A percentile compares a stretch with the other conserved stretches of the same genome.
Evolutionary conservation across 169 alveolate species (phyloP).

Genomic region (Cytauxzoon felis): DNA sequence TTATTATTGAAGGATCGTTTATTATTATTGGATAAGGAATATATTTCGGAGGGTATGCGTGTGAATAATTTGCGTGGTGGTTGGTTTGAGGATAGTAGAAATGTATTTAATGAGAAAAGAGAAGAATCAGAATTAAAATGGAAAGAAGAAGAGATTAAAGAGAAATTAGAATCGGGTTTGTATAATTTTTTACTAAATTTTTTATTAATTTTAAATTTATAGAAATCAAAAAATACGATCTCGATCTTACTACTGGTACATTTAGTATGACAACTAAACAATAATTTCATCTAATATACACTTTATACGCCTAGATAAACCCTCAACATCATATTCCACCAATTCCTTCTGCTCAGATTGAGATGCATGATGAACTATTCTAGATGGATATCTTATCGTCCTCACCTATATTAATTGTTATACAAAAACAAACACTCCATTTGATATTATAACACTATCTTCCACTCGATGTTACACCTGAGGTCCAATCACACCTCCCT

Average conservation of each 20-base stretch:
- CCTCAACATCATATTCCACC: constrained; percentile 33
- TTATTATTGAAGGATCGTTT: constrained; percentile 24
- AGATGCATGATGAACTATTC: constrained; percentile 41
- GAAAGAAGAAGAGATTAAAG: constrained; percentile 17
- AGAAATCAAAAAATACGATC: constrained; percentile 34
- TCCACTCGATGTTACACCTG: too few species aligned
- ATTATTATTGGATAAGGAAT: constrained; percentile 16
- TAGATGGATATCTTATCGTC: constrained; percentile 45
- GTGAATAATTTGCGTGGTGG: constrained; percentile 41
- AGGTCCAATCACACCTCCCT: too few species aligned
- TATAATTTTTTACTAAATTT: background rate
- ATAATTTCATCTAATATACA: background rate
- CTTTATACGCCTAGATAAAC: constrained; percentile 35
- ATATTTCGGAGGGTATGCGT: constrained; percentile 12
- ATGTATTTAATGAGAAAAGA: constrained; percentile 39
- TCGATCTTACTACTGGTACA: constrained; percentile 46
- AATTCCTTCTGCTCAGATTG: constrained; percentile 30
- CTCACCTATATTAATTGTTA: constrained; percentile 23
- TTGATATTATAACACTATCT: too few species aligned
- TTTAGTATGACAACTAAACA: constrained; percentile 13
- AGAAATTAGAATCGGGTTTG: constrained; percentile 31
- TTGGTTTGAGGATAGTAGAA: constrained; percentile 51
- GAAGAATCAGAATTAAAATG: constrained; percentile 16
- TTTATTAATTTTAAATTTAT: background rate
- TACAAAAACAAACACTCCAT: too few species aligned